A percentile compares a stretch with the other conserved stretches of the same genome.
Conservation (phyloP, 768 basidiomycete genomes). For the Tulasnella sp. region DNA sequence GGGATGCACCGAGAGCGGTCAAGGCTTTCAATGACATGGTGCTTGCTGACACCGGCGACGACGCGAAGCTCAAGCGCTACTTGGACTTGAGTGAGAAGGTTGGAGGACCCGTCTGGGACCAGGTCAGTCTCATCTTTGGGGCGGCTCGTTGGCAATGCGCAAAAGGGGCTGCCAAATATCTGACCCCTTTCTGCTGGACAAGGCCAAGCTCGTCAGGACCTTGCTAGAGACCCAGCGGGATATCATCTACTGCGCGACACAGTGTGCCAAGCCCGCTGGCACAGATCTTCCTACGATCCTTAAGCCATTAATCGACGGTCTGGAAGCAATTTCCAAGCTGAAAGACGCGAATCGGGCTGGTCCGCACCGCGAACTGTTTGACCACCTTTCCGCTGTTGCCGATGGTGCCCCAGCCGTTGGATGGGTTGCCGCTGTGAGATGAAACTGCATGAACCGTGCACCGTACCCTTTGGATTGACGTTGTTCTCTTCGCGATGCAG, state of each 20-base stretch:
- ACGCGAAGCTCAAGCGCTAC: slow-evolving; percentile 71
- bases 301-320: slow-evolving; percentile 66
- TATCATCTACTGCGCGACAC: slow-evolving; percentile 66
- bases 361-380: slow-evolving; percentile 76
- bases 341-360: slow-evolving; percentile 68
- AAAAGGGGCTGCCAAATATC: neutral
- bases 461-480: neutral
- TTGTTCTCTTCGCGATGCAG: slow-evolving; percentile 40
- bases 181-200: neutral
- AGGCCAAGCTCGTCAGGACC: slow-evolving; percentile 67
- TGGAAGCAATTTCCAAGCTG: slow-evolving; percentile 75
- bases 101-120: slow-evolving; percentile 73
- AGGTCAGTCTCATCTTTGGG: slow-evolving; percentile 56
- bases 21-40: slow-evolving; percentile 74
- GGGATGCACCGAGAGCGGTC: slow-evolving; percentile 60
- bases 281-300: slow-evolving; percentile 61
- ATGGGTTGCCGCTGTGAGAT: slow-evolving; percentile 83
- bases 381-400: slow-evolving; percentile 76
- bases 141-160: neutral
- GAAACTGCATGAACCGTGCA: neutral
- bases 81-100: slow-evolving; percentile 70
- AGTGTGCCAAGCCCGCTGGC: slow-evolving; percentile 77
- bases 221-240: slow-evolving; percentile 69
- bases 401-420: slow-evolving; percentile 81
- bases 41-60: slow-evolving; percentile 49